Base-by-base conservation (phyloP, 2,329 filamentous ascomycete species). In the Fusarium anthophilum region DNA sequence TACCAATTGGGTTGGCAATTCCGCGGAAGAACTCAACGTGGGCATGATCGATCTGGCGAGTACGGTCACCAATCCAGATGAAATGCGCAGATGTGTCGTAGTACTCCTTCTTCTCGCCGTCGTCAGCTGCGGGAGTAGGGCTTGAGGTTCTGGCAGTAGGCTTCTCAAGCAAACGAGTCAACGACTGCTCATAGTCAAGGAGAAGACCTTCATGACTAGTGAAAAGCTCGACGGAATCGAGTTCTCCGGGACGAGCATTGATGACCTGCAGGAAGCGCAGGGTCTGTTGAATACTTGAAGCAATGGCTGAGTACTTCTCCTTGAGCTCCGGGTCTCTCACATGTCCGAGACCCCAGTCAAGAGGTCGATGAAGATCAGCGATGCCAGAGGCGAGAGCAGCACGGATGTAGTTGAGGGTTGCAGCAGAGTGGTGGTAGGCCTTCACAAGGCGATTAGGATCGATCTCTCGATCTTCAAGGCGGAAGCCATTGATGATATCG, bases 1-100 rank as follows among this genome's bases (percentile, higher is more conserved):
- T 92, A 70, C 96, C 96, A 77, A 99, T 94, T 2, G 96, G 96
- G 84, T 99, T 99, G 78, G 94, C 92, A 75, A 99, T 93, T 66
- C 96, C 96, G 51, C 96, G 93, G 89, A 98, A 97, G 87, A 97
- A 99, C 84, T 99, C 96, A 71, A 99, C 93, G 83, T 99, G 96
- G 0, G 93, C 96, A 77, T 96, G 94, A 80, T 96, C 93, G 51
- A 98, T 90, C 83, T 98, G 96, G 53, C 96, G 91, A 5, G 96
- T 99, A 74, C 96, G 93, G 83, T 99, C 96, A 62, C 96, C 96
- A 78, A 99, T 97, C 96, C 96, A 99, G 81, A 99, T 89, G 86
- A 99, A 98, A 82, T 99, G 96, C 0, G 94, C 94, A 9, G 94
- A 97, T 0, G 96, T 98, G 83, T 98, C 93, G 85, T 97, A 98